Base-by-base conservation (phyloP, 352 stramenopile genomes). In the Phytophthora cryptogea region DNA sequence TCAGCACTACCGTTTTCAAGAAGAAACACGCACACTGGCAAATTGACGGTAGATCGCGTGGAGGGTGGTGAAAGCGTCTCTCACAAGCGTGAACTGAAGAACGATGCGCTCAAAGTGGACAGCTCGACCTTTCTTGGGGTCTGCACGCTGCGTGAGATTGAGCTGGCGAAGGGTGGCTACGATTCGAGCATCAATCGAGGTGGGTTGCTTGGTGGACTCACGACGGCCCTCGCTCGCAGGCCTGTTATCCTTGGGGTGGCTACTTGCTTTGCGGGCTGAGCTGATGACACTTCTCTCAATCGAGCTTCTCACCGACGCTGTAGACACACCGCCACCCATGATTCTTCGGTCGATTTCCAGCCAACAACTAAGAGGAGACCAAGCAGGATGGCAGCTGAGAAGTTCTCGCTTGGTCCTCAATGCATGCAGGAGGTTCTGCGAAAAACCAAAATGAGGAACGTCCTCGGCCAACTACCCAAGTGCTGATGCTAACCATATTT, bases 101-200 rank as follows among this genome's bases (percentile, higher is more conserved):
- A 85, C 83, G 17, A 94, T 89, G 6, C 83, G 78, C 52, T 94
- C 82, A 53, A 94, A 92, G 50, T 92, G 87, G 14, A 76, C 66
- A 2, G 50, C 46, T 53, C 86, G 85, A 20, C 64, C 54, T 26
- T 89, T 85, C 14, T 60, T 70, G 14, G 68, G 49, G n/a, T 74
- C 59, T 46, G 66, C 62, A 23, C 78, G 64, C n/a, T 76, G 62
- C n/a, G 71, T 64, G 27, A 88, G 66, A 33, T 88, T 89, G 47
- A 91, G 67, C 9, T 84, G 68, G 8, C 71, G 76, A 4, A 92
- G 69, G 3, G 80, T 94, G 40, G 81, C 53, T 2, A 92, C 45
- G 41, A 94, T 92, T 8, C 83, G 83, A 2, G 60, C 71, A 40
- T 91, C 77, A 44, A 91, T 91, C 14, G 65, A 70, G 8, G 82